Evolutionary conservation across 1,284 basidiomycete genomes (phyloP).

Genomic region (Boletus sp.): DNA sequence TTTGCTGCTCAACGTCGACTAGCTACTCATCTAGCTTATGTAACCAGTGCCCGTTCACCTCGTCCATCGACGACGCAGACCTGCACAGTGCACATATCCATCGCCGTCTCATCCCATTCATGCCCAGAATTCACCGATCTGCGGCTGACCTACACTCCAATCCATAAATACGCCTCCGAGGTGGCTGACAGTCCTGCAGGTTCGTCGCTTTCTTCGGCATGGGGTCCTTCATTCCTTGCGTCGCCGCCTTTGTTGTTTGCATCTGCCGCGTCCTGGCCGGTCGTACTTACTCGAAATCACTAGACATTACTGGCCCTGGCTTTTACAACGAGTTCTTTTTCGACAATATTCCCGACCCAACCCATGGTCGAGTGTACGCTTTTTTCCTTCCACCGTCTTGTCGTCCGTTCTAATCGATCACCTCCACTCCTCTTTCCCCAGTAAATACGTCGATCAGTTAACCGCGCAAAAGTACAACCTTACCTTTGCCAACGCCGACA

Average conservation of each 20-base stretch:
- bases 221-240: conserved; percentile 1
- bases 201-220: conserved; percentile 15
- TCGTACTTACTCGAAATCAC: conserved; percentile 12
- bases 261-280: conserved; percentile 2
- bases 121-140: no score
- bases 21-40: conserved; percentile 9
- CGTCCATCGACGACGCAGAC: no score
- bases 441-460: conserved; percentile 33
- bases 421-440: no score
- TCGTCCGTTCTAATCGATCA: conserved; percentile 1
- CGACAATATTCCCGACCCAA: conserved; percentile 33
- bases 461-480: conserved; percentile 33
- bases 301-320: conserved; percentile 25
- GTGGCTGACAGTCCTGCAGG: conserved; percentile 1
- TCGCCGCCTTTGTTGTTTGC: background rate
- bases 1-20: background rate
- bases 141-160: conserved; percentile 16
- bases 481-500: conserved; percentile 27
- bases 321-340: conserved; percentile 34
- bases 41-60: no score
- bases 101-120: no score
- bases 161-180: no score
- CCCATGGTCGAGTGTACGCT: conserved; percentile 35
- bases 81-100: no score
- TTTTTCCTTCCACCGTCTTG: background rate